Conservation (phyloP, 345 rosid species). For the Moringa oleifera region DNA sequence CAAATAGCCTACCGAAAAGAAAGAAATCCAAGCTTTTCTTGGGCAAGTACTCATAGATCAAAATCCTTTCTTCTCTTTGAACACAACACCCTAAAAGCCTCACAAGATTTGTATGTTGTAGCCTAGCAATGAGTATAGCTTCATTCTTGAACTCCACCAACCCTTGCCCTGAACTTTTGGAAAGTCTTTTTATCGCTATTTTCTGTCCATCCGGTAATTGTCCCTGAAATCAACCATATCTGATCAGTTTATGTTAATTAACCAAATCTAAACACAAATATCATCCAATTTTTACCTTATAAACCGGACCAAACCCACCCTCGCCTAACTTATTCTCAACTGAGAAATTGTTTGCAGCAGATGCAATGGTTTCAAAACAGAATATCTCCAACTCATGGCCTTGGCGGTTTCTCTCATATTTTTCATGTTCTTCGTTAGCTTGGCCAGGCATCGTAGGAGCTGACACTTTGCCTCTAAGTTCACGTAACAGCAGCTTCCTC, state of each 20-base stretch:
- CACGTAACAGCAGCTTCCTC: no score
- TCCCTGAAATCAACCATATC: slow-evolving; percentile 16
- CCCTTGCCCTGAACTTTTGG: slow-evolving; percentile 25
- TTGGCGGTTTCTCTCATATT: no score
- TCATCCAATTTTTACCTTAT: slow-evolving; percentile 23
- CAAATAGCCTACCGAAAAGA: slow-evolving; percentile 21
- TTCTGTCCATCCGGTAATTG: slow-evolving; percentile 13
- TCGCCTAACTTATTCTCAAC: slow-evolving; percentile 37
- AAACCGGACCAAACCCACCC: slow-evolving; percentile 52
- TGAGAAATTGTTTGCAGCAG: slow-evolving; percentile 38
- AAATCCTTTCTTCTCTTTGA: slow-evolving; percentile 20
- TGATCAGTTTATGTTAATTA: no score
- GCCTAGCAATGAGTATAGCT: slow-evolving; percentile 27
- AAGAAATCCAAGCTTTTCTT: slow-evolving; percentile 28
- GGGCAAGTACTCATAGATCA: slow-evolving; percentile 26
- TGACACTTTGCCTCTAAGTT: no score
- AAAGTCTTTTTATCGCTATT: slow-evolving; percentile 25
- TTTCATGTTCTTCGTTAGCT: no score
- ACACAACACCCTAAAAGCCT: slow-evolving; percentile 23
- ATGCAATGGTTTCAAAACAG: slow-evolving; percentile 33
- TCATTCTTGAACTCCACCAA: slow-evolving; percentile 25
- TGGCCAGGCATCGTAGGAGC: no score
- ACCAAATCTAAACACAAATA: no score
- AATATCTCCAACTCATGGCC: slow-evolving; percentile 36
- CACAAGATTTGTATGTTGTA: slow-evolving; percentile 22